phyloP scores from a whole-genome alignment of 1,284 basidiomycete genomes.

The Sanghuangporus weigelae region DNA sequence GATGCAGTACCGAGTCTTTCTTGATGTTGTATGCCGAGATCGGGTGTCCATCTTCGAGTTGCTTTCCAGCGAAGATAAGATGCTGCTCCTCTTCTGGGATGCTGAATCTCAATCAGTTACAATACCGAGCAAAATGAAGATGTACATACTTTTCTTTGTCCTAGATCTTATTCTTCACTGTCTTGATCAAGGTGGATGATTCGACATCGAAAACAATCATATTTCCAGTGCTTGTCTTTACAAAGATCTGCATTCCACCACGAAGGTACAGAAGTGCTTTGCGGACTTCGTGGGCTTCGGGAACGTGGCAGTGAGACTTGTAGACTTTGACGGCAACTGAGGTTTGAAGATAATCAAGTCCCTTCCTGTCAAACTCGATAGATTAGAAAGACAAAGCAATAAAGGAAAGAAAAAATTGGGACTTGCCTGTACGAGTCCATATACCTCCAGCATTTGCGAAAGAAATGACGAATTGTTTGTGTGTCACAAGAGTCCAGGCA shows the following conservation, averaged over 20 bases:
- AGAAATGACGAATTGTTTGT: slow-evolving; percentile 22
- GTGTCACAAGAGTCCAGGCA: slow-evolving; percentile 19
- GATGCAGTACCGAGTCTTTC: too few relatives aligned
- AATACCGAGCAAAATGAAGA: too few relatives aligned
- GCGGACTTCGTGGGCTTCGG: not conserved
- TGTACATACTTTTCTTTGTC: too few relatives aligned
- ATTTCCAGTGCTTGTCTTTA: slow-evolving; percentile 88
- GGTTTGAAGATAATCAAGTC: slow-evolving; percentile 6
- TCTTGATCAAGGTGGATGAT: slow-evolving; percentile 19
- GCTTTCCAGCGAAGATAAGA: too few relatives aligned
- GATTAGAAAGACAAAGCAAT: not conserved
- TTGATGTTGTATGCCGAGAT: too few relatives aligned
- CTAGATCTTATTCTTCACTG: not conserved
- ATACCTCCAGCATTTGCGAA: slow-evolving; percentile 21
- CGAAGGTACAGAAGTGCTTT: not conserved
- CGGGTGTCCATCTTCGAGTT: too few relatives aligned
- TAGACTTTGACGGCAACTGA: slow-evolving; percentile 15
- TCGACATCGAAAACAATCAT: slow-evolving; percentile 85
- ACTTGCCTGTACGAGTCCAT: not conserved
- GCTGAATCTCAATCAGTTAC: too few relatives aligned
- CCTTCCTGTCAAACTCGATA: not conserved
- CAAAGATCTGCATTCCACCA: slow-evolving; percentile 76
- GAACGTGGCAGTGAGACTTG: slow-evolving; percentile 14
- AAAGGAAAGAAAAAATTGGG: too few relatives aligned
- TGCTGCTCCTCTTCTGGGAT: too few relatives aligned